Conservation (phyloP, 75 land plant species). For the Cryptomeria japonica region DNA sequence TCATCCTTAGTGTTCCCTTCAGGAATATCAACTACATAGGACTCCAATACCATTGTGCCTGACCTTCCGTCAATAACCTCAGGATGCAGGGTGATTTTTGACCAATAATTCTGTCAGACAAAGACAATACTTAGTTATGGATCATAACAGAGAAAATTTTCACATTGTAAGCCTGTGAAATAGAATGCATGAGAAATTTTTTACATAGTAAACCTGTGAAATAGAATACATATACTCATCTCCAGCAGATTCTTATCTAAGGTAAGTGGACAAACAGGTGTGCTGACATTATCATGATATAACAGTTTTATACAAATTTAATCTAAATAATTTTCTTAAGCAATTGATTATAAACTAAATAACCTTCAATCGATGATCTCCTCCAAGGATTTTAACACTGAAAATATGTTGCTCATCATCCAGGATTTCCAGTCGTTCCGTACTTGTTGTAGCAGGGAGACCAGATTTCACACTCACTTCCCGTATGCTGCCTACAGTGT, state of each 20-base stretch:
- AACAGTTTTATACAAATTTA: neutral
- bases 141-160: neutral
- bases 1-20: constrained; percentile 76
- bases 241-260: neutral
- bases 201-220: too few relatives aligned
- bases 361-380: constrained; percentile 30
- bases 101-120: constrained; percentile 57
- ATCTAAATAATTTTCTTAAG: neutral
- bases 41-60: constrained; percentile 67
- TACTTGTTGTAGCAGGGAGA: constrained; percentile 67
- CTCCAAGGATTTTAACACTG: constrained; percentile 60
- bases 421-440: constrained; percentile 56
- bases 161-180: neutral
- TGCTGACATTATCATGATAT: neutral
- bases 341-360: neutral
- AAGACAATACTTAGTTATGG: neutral
- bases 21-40: constrained; percentile 78
- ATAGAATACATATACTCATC: neutral
- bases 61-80: constrained; percentile 64
- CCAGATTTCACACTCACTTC: constrained; percentile 67
- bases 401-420: constrained; percentile 65
- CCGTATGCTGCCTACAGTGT: constrained; percentile 51
- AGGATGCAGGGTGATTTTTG: constrained; percentile 58
- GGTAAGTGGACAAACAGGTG: neutral
- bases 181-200: neutral